Evolutionary conservation across 768 basidiomycete genomes (phyloP), one percentile per base, ranked within the genome.

Genomic region (Suillus ampliporus): DNA sequence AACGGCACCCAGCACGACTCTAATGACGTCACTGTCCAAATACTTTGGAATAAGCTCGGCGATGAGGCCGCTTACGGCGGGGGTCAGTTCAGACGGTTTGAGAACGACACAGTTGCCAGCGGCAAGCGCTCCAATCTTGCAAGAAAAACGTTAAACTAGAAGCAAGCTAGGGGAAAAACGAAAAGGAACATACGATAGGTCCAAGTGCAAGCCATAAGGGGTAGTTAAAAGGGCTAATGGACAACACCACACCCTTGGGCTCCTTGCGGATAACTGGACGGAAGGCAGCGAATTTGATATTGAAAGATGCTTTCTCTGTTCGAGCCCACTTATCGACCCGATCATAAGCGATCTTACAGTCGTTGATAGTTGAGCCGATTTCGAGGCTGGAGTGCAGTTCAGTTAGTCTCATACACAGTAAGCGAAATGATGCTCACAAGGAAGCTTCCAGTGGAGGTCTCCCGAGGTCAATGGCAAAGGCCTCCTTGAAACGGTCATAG

Each of bases 171-270:
- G 9, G 26, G 14, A 40, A 59, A 38, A 17, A 38, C 15, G n/a
- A 59, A 19, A 21, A 43, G 23, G 17, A 37, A 72, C 83, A 23
- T 62, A 89, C 89, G 65, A 94, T 63, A 14, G 89, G 89, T 1
- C 80, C 77, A 9, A 91, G 41, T 0, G 82, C 72, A 57, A 90
- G 73, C 79, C 81, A 88, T 14, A 92, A 63, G 0, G 91, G 92
- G 69, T 89, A 91, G 73, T 92, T 92, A 82, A 90, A 92, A 0
- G 90, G 89, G 37, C 79, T 80, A 60, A 93, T 88, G 67, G 90
- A 84, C 53, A 92, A 76, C 0, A 89, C 83, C 28, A 87, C 82
- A 3, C 91, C 91, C 72, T 94, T 95, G 50, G 94, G 82, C 66
- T 92, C 90, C 68, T 92, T 91, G 59, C 85, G 80, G 2, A 92